Conservation (phyloP, 345 rosid genomes). For the Eucalyptus caleyi region DNA sequence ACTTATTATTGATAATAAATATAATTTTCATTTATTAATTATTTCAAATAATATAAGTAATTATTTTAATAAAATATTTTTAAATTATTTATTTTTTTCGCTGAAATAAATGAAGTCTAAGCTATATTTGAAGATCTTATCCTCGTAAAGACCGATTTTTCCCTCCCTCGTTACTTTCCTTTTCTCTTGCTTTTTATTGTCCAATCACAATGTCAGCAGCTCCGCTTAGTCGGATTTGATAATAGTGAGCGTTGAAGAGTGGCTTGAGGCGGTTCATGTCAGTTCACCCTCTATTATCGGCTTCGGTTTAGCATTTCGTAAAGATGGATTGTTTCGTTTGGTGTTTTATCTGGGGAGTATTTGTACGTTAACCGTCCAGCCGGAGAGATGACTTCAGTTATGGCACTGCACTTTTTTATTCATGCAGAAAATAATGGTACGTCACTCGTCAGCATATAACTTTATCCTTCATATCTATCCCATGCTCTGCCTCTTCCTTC, state of each 20-base stretch:
- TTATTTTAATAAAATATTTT: not conserved
- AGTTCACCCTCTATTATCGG: not conserved
- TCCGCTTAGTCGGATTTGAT: not conserved
- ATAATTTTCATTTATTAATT: not conserved
- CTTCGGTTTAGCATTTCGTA: not conserved
- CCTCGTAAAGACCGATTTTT: not conserved
- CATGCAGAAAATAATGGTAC: not conserved
- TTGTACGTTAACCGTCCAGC: not conserved
- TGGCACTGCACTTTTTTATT: not conserved
- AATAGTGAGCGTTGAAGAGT: not conserved
- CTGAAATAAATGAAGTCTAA: not conserved
- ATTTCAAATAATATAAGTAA: not conserved
- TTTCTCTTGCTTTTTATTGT: not conserved
- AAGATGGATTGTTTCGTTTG: not conserved
- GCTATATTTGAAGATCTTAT: not conserved
- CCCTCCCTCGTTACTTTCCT: not conserved
- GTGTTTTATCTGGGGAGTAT: not conserved
- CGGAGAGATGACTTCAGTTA: not conserved
- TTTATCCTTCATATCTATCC: not conserved
- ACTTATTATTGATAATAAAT: no score
- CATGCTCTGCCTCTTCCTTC: not conserved
- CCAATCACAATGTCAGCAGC: not conserved
- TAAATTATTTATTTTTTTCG: not conserved
- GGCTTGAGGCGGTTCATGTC: not conserved
- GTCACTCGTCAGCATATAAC: not conserved